Base-by-base conservation (phyloP, 2,329 filamentous ascomycete genomes). In the Fusarium kyushuense region DNA sequence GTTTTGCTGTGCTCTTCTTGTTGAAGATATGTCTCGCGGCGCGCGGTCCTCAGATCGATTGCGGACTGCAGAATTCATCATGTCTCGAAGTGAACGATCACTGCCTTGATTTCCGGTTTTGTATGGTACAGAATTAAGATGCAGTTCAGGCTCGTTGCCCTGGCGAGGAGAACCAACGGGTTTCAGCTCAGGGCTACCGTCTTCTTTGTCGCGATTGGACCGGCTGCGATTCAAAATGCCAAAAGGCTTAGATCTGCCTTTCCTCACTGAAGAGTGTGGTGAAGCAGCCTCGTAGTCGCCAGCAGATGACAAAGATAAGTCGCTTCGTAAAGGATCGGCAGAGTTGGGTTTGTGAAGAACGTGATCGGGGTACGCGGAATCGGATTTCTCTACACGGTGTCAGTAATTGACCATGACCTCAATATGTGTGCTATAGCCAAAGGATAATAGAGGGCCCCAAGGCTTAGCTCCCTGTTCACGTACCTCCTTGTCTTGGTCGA, bases 31-130 rank as follows among this genome's bases (percentile, higher is more conserved):
- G 45, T 87, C 84, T 61, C 84, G 73, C 17, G 79, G 75, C 19
- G 82, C 78, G 70, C 92, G 88, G 76, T 96, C 93, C 65, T 89
- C 88, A 5, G 92, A 94, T 71, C 90, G 89, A 70, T 92, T 93
- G 65, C 92, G 86, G 56, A 84, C 78, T 25, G 84, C 84, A 30
- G 90, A 87, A 65, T 81, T 83, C 82, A 92, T 90, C 81, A 90
- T 90, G 43, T 90, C 87, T 70, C 87, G 86, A 72, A 90, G 89
- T 5, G 89, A 85, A 70, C 89, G 87, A 58, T 94, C 92, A 71
- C 88, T 86, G 36, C 79, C 86, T 33, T 89, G 78, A 2, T 90
- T 88, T 12, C 91, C 87, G 2, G 90, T 89, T 75, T 85, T 90
- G 53, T 89, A 80, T 35, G 78, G 72, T 11, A 76, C 65, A 33